phyloP scores from a whole-genome alignment of 176 grass and related monocot species.

The Eragrostis nindensis region DNA sequence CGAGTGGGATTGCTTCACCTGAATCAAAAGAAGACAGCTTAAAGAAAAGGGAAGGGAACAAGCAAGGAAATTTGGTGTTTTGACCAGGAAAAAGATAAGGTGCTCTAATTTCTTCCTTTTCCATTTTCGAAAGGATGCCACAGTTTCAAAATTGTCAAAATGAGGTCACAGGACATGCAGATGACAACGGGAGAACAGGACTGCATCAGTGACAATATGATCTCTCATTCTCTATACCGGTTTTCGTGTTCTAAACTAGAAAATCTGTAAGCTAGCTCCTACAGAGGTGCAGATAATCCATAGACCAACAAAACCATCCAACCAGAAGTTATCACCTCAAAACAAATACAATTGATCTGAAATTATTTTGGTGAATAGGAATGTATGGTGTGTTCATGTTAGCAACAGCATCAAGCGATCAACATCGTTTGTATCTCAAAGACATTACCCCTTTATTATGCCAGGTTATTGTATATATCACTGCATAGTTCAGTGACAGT shows the following conservation, averaged over 20 bases:
- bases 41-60: background rate
- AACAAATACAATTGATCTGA: background rate
- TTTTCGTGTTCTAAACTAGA: background rate
- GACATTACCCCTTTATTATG: background rate
- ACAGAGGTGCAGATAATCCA: background rate
- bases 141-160: no score
- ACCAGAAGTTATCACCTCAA: background rate
- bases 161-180: no score
- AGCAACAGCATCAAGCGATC: background rate
- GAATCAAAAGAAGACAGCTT: conserved; percentile 8
- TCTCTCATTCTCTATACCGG: background rate
- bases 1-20: conserved; percentile 92
- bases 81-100: background rate
- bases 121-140: background rate
- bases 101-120: background rate
- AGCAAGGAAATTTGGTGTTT: background rate
- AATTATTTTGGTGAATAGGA: background rate
- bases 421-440: background rate
- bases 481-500: background rate
- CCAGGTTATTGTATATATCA: background rate
- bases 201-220: background rate
- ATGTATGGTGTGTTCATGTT: background rate
- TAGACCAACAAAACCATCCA: background rate
- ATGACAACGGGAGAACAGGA: background rate
- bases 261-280: background rate